Base-by-base conservation (phyloP, 2,329 filamentous ascomycete species). In the Xylariaceae sp. region DNA sequence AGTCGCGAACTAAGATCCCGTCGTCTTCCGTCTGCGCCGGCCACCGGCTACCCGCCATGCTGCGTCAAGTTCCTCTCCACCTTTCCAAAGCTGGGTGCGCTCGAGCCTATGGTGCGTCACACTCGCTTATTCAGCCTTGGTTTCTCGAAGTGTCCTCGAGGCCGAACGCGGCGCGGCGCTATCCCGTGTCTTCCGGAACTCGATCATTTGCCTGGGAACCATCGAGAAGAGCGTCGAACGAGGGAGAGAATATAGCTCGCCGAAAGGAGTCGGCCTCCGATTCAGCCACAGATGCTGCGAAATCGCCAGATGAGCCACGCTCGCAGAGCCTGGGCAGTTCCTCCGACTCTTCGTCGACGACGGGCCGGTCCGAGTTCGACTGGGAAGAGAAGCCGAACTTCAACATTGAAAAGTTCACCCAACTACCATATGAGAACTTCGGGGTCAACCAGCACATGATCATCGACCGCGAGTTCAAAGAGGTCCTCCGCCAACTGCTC, bases 401-500 rank as follows among this genome's bases (percentile, higher is more conserved):
- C 44, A 72, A 78, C 46, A 85, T 89, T 53, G 78, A 78, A 34
- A 75, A 78, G 46, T 90, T 90, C 66, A 79, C 81, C 19, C 74
- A 90, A 56, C 71, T 92, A 15, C 86, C 86, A 2, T 81, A 84
- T 50, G 74, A 76, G 46, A 81, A 85, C 52, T 97, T 97, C 53
- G 92, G 92, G 12, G 82, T 89, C 53, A 98, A 98, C 54, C 92
- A 98, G 63, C 86, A 97, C 65, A 94, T 97, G 71, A 74, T 88
- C 44, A 94, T 97, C 58, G 94, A 97, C 59, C 81, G 88, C 58
- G 89, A 97, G 60, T 92, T 97, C 63, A 96, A 95, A 58, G 85
- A 96, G 62, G 83, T 83, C 9, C 66, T 98, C 54, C 80, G 89
- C 38, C 79, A 88, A 54, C 85, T 97, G 48, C 70, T 96, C 15